Evolutionary conservation across 2,329 filamentous ascomycete genomes (phyloP), one percentile per base, ranked within the genome.

Genomic region (Aspergillus arachidicola): DNA sequence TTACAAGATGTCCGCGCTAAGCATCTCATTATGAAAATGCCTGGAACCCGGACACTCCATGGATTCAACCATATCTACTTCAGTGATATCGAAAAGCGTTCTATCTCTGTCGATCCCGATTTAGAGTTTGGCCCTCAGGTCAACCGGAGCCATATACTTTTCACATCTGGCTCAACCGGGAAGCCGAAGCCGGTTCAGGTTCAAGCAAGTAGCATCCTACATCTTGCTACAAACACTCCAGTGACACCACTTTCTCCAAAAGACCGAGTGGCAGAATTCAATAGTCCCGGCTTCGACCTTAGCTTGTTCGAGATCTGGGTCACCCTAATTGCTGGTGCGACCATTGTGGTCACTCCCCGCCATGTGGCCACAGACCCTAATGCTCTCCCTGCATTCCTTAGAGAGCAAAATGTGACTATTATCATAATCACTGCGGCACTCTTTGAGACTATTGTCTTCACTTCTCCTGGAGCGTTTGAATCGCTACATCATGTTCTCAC

Each of bases 171-270:
- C 0, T 71, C 71, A 1, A 90, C 93, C 76, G 91, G 90, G 38
- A 81, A 85, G 68, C 91, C 91, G 34, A 95, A 94, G 80, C 91
- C 91, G 65, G 93, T 96, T 11, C 84, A 88, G 60, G 92, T 92
- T 72, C 87, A 88, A 3, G 46, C 46, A 30, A 30, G 46, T n/a
- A 88, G 91, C 73, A 57, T 68, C 3, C n/a, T 66, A 1, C 66
- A 66, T 26, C 46, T 64, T 19, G 54, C 61, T 11, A 41, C 41
- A 16, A 41, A 34, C 1, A 58, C 53, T 4, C 64, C 61, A 9
- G 26, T 57, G 26, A 58, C 64, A 7, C 57, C 64, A 23, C 59
- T 64, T 56, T 59, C 57, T 2, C 6, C 10, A 58, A 14, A 23
- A 28, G 60, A 71, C 55, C 55, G 50, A 2, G 61, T 66, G 12